Evolutionary conservation across 129 eudicot species (phyloP).

Genomic region (Helianthus tuberosus): DNA sequence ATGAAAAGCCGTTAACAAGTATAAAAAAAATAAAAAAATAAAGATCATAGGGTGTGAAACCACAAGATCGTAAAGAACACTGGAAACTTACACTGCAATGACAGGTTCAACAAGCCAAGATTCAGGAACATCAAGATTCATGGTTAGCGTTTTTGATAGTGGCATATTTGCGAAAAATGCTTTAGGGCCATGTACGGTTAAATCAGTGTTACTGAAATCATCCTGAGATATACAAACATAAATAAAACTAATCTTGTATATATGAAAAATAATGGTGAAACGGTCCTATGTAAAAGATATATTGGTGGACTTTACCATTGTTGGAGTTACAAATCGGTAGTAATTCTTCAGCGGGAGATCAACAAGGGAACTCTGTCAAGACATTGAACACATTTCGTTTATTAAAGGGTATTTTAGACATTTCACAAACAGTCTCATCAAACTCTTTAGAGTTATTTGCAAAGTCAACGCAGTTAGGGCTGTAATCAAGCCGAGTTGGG

Average conservation of each 20-base stretch:
- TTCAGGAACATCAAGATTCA: slow-evolving; percentile 99
- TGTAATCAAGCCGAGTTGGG: too few species aligned
- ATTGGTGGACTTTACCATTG: slow-evolving; percentile 50
- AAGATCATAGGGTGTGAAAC: background rate
- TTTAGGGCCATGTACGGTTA: slow-evolving; percentile 83
- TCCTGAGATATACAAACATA: slow-evolving; percentile 54
- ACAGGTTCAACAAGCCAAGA: slow-evolving; percentile 99
- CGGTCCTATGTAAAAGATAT: background rate
- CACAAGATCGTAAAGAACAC: background rate
- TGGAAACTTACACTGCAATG: slow-evolving; percentile 76
- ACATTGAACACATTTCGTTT: background rate
- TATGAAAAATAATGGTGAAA: slow-evolving; percentile 4
- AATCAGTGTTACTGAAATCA: slow-evolving; percentile 84
- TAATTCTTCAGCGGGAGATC: slow-evolving; percentile 97
- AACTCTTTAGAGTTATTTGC: background rate
- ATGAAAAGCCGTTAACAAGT: slow-evolving; percentile 10
- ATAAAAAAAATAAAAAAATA: background rate
- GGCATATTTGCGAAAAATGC: slow-evolving; percentile 99
- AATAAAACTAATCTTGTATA: background rate
- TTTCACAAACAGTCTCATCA: background rate
- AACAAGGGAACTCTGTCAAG: slow-evolving; percentile 90
- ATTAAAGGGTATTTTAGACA: slow-evolving; percentile 4
- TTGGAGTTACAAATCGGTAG: slow-evolving; percentile 93
- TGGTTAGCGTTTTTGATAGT: slow-evolving; percentile 89
- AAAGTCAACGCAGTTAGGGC: background rate